Percentiles rank a stretch among this genome's conserved stretches.
phyloP scores from a whole-genome alignment of 2,329 filamentous ascomycete species.

The Lecanicillium sp. region DNA sequence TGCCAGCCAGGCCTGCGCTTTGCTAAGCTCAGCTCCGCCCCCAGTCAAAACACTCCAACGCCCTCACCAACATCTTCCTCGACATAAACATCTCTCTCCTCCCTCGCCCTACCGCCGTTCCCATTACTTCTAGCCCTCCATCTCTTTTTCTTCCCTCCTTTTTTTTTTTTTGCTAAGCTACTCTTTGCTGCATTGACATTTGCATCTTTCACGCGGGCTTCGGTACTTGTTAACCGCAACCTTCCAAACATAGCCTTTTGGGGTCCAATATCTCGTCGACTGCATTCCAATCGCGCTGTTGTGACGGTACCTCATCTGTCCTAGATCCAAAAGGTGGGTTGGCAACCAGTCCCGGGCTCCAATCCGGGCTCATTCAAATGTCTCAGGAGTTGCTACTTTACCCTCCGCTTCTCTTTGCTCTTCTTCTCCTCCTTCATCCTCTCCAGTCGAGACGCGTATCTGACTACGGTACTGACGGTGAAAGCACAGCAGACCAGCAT shows the following conservation, averaged over 20 bases:
- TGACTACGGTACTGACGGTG: background rate
- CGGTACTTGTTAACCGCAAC: conserved; percentile 15
- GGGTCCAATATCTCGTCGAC: conserved; percentile 21
- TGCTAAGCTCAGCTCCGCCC: conserved; percentile 15
- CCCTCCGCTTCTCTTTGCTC: conserved; percentile 10
- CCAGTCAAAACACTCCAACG: conserved; percentile 18
- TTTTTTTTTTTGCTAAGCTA: conserved; percentile 11
- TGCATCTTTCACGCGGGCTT: conserved; percentile 22
- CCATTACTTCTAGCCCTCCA: conserved; percentile 15
- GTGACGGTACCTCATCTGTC: conserved; percentile 27
- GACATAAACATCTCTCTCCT: conserved; percentile 15
- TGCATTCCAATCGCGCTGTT: conserved; percentile 34
- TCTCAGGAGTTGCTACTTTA: conserved; percentile 23
- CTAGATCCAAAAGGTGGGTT: conserved; percentile 30
- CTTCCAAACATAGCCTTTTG: conserved; percentile 2
- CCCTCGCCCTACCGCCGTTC: conserved; percentile 14
- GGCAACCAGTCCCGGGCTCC: conserved; percentile 22
- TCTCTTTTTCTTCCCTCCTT: conserved; percentile 20
- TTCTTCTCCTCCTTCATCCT: background rate
- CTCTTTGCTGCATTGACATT: conserved; percentile 14
- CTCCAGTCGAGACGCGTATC: conserved; percentile 5
- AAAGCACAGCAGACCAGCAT: conserved; percentile 6
- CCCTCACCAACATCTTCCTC: conserved; percentile 15
- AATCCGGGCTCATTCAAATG: conserved; percentile 20
- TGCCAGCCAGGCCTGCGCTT: too few species aligned